Conservation (phyloP, 257 asterid genomes). For the Eucommia ulmoides region DNA sequence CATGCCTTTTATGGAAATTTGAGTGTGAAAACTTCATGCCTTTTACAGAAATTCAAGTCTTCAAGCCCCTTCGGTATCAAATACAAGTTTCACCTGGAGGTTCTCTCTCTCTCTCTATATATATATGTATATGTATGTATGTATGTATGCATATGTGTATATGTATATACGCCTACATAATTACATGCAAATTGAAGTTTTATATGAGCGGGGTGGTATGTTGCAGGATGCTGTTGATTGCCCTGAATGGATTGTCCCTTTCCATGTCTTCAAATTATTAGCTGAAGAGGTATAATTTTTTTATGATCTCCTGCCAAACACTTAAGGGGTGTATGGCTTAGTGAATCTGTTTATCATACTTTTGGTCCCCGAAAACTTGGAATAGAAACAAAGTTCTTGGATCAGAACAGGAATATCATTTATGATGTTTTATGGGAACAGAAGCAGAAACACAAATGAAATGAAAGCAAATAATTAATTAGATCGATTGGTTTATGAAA, state of each 20-base stretch:
- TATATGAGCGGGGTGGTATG: background rate
- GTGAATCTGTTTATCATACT: background rate
- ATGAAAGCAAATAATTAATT: background rate
- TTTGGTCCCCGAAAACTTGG: background rate
- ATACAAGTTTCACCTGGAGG: conserved; percentile 94
- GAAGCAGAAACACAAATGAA: background rate
- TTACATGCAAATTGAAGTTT: background rate
- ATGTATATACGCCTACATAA: background rate
- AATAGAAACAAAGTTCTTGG: background rate
- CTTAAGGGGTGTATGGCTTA: background rate
- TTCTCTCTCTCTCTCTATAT: conserved; percentile 2
- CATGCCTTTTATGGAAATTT: conserved; percentile 50
- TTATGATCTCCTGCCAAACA: background rate
- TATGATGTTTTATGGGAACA: background rate
- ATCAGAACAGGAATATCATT: background rate
- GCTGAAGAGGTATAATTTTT: conserved; percentile 72
- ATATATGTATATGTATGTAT: background rate
- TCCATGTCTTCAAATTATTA: conserved; percentile 70
- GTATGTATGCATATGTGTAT: background rate
- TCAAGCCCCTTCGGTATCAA: conserved; percentile 88
- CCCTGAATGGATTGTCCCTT: conserved; percentile 97
- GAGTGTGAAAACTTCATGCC: too few relatives aligned
- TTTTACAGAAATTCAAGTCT: conserved; percentile 63
- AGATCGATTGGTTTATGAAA: background rate
- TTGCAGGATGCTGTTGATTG: conserved; percentile 97